Percentiles rank a stretch among this genome's conserved stretches.
Evolutionary conservation across 805 yeast species (phyloP).

Genomic region (Pichia exigua): DNA sequence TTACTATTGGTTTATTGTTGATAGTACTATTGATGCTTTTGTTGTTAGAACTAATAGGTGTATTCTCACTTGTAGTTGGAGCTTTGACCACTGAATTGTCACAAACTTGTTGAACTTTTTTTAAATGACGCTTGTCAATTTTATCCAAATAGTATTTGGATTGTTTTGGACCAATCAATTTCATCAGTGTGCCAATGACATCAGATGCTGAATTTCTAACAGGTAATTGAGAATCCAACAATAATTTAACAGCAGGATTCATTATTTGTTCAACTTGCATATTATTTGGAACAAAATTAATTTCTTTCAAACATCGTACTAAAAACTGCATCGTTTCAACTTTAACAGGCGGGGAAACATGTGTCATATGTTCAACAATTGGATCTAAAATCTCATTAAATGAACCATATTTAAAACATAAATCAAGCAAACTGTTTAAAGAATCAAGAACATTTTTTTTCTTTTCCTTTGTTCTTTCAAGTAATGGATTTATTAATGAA

Average conservation of each 20-base stretch:
- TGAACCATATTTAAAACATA: constrained; percentile 46
- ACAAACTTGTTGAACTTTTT: constrained; percentile 55
- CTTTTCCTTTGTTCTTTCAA: constrained; percentile 85
- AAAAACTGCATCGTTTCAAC: constrained; percentile 62
- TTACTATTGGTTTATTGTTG: too few relatives aligned
- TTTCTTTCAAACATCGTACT: constrained; percentile 50
- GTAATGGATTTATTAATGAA: constrained; percentile 48
- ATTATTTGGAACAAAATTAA: constrained; percentile 40
- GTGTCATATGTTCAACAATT: constrained; percentile 49
- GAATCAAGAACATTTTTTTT: constrained; percentile 72
- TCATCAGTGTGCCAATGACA: constrained; percentile 73
- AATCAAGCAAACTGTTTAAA: constrained; percentile 56
- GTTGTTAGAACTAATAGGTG: background rate
- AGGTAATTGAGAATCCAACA: constrained; percentile 78
- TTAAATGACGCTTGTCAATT: constrained; percentile 62
- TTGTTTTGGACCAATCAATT: constrained; percentile 69
- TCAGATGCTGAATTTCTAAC: constrained; percentile 73
- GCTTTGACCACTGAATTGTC: constrained; percentile 46
- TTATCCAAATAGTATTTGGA: constrained; percentile 51
- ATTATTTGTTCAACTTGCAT: constrained; percentile 52
- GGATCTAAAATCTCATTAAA: constrained; percentile 53
- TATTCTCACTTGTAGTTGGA: background rate
- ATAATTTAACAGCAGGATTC: constrained; percentile 49
- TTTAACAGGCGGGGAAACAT: constrained; percentile 78
- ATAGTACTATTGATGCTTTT: background rate